Conservation (phyloP, 2,329 filamentous ascomycete species). For the Huntiella savannae region DNA sequence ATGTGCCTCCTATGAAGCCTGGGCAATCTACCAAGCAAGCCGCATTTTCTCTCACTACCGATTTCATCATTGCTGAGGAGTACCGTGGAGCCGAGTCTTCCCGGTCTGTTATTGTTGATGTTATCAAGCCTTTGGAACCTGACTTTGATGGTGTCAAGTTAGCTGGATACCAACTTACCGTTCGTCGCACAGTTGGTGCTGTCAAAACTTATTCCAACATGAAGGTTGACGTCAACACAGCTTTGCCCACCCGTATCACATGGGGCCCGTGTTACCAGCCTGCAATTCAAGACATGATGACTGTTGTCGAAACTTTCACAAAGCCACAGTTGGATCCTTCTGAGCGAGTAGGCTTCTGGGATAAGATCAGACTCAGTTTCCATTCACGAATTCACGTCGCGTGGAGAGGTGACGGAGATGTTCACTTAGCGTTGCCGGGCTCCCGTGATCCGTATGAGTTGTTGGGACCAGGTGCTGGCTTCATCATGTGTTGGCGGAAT, state of each 20-base stretch:
- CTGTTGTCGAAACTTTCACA: conserved; percentile 92
- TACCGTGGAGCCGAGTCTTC: conserved; percentile 65
- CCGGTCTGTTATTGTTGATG: conserved; percentile 60
- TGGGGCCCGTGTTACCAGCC: conserved; percentile 98
- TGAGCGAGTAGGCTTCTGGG: conserved; percentile 92
- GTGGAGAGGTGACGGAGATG: conserved; percentile 91
- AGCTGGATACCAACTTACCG: conserved; percentile 60
- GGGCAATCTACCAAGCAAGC: conserved; percentile 63
- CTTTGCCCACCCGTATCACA: conserved; percentile 76
- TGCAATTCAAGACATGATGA: conserved; percentile 99
- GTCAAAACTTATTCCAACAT: conserved; percentile 96
- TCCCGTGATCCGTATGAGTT: conserved; percentile 84
- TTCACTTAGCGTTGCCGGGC: conserved; percentile 82
- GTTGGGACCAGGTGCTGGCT: conserved; percentile 80
- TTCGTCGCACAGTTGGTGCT: conserved; percentile 76
- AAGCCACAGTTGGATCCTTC: conserved; percentile 89
- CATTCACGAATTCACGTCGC: conserved; percentile 77
- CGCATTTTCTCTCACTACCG: conserved; percentile 67
- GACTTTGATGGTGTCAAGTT: conserved; percentile 8
- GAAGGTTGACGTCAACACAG: conserved; percentile 79
- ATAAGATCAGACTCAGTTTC: conserved; percentile 87
- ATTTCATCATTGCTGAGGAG: conserved; percentile 94
- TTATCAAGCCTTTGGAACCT: conserved; percentile 44
- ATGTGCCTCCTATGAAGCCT: conserved; percentile 66
- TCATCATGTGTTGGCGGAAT: conserved; percentile 96